Evolutionary conservation across 805 yeast genomes (phyloP), one percentile per base, ranked within the genome.

Genomic region (Wickerhamiella kazuoi): DNA sequence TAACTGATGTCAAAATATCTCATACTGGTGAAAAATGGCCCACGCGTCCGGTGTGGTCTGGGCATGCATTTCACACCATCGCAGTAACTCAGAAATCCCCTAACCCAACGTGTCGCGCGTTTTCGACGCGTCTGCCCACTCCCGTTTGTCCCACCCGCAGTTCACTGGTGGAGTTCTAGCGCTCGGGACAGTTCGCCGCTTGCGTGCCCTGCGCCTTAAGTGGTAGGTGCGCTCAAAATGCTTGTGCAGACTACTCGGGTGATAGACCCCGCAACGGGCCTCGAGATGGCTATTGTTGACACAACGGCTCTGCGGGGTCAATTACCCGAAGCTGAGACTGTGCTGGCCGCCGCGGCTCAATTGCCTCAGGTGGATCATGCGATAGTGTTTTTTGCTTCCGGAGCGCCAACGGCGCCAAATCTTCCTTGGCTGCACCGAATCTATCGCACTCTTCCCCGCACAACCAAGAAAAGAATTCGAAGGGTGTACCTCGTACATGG

Each of bases 401-500:
- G 95, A 0, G 73, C 87, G 40, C 73, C 68, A 21, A 38, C 36
- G 14, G 51, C 58, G 38, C 69, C 72, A 41, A 63, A 63, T 35
- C 75, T 93, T 84, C 65, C 76, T 6, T 78, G 83, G 71, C 80
- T 83, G 43, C 62, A 72, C n/a, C 67, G 62, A 37, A 64, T 73
- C 39, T 72, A 68, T 52, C 59, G 70, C 44, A 59, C 71, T 45
- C 65, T 87, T 21, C 74, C 87, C 2, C 65, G 69, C 14, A 64
- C 64, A 4, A 59, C 67, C 34, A 69, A 72, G 43, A 67, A 69
- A 38, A 64, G 69, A 40, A 57, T 87, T 34, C 60, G 62, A 38
- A 76, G 73, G 50, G 63, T 83, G 2, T 79, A 76, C 46, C 69
- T 86, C 23, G 93, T 87, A 2, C 96, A 87, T 57, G 95, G 86